Conservation (phyloP, 2,329 filamentous ascomycete genomes). For the Xylariaceae sp. region DNA sequence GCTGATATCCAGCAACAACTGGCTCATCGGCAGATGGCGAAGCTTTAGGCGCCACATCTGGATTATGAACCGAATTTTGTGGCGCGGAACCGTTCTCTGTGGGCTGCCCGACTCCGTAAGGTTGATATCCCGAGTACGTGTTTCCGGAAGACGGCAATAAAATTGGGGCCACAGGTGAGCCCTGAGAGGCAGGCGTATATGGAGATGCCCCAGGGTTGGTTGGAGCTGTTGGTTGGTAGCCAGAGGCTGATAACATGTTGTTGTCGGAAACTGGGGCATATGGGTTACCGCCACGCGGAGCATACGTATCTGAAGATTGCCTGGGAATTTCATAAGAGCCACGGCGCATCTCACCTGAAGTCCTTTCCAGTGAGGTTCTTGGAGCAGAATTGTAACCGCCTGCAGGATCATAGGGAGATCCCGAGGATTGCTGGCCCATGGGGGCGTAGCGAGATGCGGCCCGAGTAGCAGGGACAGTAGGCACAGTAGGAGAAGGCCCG, state of each 20-base stretch:
- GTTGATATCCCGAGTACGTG: constrained; percentile 25
- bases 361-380: constrained; percentile 40
- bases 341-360: constrained; percentile 38
- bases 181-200: constrained; percentile 17
- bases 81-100: constrained; percentile 6
- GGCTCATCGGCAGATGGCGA: constrained; percentile 10
- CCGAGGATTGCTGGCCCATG: constrained; percentile 23
- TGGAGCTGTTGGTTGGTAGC: constrained; percentile 25
- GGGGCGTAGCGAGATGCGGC: constrained; percentile 50
- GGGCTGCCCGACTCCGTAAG: constrained; percentile 16
- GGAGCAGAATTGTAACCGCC: constrained; percentile 12
- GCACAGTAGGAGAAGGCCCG: constrained; percentile 28
- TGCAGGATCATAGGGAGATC: constrained; percentile 34
- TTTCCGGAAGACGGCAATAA: constrained; percentile 14
- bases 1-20: constrained; percentile 34
- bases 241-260: constrained; percentile 22
- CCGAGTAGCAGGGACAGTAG: constrained; percentile 36
- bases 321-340: constrained; percentile 38
- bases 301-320: constrained; percentile 35
- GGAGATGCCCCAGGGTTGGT: constrained; percentile 17
- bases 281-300: constrained; percentile 24
- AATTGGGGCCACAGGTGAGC: constrained; percentile 11
- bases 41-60: constrained; percentile 9
- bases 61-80: constrained; percentile 8
- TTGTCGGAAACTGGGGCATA: constrained; percentile 29